Base-by-base conservation (phyloP, 176 grass and related monocot genomes). In the Panicum miliaceum region DNA sequence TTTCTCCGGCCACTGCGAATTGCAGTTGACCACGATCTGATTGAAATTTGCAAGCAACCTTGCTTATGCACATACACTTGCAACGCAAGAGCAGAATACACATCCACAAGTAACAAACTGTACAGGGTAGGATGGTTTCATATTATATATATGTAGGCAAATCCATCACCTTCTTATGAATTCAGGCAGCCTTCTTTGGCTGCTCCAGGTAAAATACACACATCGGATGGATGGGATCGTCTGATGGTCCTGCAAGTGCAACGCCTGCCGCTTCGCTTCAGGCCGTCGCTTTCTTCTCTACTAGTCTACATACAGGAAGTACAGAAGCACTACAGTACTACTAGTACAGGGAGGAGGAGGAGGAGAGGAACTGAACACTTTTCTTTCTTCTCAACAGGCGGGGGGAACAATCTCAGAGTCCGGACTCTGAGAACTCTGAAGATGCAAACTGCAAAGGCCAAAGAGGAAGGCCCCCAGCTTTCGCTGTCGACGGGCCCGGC, bases 191-290 rank as follows among this genome's bases (percentile, higher is more conserved):
- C n/a, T 37, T 67, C 67, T 84, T 73, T 25, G 79, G 72, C 78
- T 25, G 60, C 77, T 29, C 18, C 65, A 47, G 15, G 0, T 9
- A 64, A 64, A 57, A 59, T 32, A 75, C 73, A 70, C 14, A 79
- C 20, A 74, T 2, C 23, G 20, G 68, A 79, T 57, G 68, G 69
- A 74, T 45, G 32, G 76, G 19, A 65, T 43, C 43, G 3, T 8
- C 45, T 37, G 7, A 11, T 9, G 63, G 37, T 32, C 61, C 57
- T 60, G 27, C 84, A 87, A 86, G 4, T 58, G 26, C 84, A 87
- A 87, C 85, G 53, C 89, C 89, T 87, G 81, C 84, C 62, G 89
- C 89, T 90, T 90, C 84, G 89, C 89, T 56, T 90, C 75, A 90
- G 89, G 84, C n/a, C 48, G 80, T 76, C 36, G 80, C 68, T 74